Evolutionary conservation across 306 rosid species (phyloP).

Genomic region (Dalbergia oliveri): DNA sequence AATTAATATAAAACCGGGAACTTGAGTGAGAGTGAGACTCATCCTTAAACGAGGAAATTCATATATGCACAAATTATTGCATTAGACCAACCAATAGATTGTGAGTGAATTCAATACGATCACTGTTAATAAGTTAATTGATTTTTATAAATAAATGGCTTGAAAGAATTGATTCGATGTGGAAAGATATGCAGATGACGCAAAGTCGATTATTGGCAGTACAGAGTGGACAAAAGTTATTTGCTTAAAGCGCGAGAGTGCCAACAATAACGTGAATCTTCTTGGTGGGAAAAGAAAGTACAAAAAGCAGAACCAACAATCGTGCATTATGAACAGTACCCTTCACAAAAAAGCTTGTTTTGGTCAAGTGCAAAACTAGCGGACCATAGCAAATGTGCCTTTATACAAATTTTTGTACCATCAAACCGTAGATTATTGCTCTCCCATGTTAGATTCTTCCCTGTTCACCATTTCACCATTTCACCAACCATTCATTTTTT

Average conservation of each 20-base stretch:
- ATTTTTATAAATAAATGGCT: neutral
- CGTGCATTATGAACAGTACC: constrained; percentile 32
- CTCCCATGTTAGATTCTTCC: constrained; percentile 22
- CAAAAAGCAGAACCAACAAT: constrained; percentile 28
- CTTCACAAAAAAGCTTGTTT: constrained; percentile 15
- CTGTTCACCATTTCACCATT: neutral
- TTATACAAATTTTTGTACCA: neutral
- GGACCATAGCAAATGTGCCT: constrained; percentile 56
- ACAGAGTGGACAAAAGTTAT: neutral
- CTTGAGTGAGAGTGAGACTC: no score
- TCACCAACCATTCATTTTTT: neutral
- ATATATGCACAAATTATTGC: no score
- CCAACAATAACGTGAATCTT: constrained; percentile 33
- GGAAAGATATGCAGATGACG: neutral
- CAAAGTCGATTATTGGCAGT: neutral
- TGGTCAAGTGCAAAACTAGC: constrained; percentile 45
- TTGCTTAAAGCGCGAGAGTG: constrained; percentile 16
- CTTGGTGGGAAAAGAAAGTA: constrained; percentile 27
- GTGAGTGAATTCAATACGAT: no score
- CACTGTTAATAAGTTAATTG: no score
- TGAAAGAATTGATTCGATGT: neutral
- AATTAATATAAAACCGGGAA: no score
- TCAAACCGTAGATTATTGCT: neutral
- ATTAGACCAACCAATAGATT: neutral
- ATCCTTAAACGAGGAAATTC: no score